Evolutionary conservation across 1,284 basidiomycete genomes (phyloP).

Genomic region (Cryptococcus floricola): DNA sequence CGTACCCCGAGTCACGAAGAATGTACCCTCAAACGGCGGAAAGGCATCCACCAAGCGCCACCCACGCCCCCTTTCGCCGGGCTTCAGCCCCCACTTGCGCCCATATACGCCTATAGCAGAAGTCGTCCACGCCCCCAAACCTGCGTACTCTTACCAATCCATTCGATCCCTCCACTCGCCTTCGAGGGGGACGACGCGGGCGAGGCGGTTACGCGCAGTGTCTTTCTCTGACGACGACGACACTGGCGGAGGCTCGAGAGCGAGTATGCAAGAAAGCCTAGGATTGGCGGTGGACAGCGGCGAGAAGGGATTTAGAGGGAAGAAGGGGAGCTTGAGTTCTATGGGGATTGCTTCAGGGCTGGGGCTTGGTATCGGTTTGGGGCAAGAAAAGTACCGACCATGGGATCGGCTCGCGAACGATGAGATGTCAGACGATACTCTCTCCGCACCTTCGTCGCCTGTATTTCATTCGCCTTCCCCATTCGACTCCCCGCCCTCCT

Average conservation of each 20-base stretch:
- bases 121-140: too few relatives aligned
- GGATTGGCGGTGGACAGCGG: neutral
- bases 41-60: neutral
- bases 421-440: neutral
- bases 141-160: too few relatives aligned
- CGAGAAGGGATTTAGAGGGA: neutral
- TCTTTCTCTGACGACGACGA: neutral
- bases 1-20: neutral
- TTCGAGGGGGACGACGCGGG: too few relatives aligned
- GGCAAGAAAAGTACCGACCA: neutral
- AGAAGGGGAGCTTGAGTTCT: neutral
- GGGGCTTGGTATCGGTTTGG: too few relatives aligned
- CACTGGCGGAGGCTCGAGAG: neutral
- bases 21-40: neutral
- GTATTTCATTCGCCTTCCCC: neutral
- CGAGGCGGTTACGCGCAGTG: too few relatives aligned
- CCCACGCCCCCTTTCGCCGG: neutral
- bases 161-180: too few relatives aligned
- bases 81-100: neutral
- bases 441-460: neutral
- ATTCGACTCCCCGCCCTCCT: neutral
- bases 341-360: too few relatives aligned
- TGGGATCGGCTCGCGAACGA: neutral
- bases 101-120: too few relatives aligned
- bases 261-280: neutral